Evolutionary conservation across 768 basidiomycete genomes (phyloP), one percentile per base, ranked within the genome.

Genomic region (Lentinula guzmanii): DNA sequence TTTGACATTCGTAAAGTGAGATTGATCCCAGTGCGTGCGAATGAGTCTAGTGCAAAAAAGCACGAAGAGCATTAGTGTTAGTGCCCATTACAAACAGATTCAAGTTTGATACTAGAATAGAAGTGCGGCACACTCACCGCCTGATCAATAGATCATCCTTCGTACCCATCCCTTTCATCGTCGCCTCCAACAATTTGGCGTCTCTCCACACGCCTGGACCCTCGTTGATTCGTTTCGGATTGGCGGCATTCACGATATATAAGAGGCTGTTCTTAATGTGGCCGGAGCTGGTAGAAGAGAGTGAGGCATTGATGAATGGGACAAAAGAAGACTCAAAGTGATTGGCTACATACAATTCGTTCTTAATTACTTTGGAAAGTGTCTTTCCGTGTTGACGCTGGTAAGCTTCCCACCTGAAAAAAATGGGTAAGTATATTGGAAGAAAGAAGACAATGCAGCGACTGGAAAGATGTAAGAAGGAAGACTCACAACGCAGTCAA

Each of bases 141-240:
- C 71, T 73, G 28, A 73, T 67, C 55, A 78, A 64, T 45, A 72
- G 52, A 61, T 76, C 71, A 52, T 78, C 77, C 61, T 77, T 75
- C 1, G 77, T 78, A 4, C 77, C 77, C 65, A 70, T 62, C 16
- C 77, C 76, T 28, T 55, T 60, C 75, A 76, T 76, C 13, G 74
- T 66, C 9, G 65, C 65, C 57, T 77, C 69, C 43, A 78, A 56
- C 61, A 71, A 52, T 61, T 75, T 72, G 0, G 71, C 74, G 61
- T 77, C 76, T 9, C 76, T 64, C 35, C 68, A 65, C 34, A 76
- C 70, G 5, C 57, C 43, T 18, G 46, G 43, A 8, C 76, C 76
- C 51, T 70, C 67, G 0, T 71, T 72, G 57, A 75, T 74, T 5
- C 55, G 62, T 62, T 78, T 75, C 11, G 65, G 70, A 18, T 60